These are phyloP conservation scores for Acacia concinna DNA, from an alignment of 331 rosid species.

Conservation along the genomic window DNA sequence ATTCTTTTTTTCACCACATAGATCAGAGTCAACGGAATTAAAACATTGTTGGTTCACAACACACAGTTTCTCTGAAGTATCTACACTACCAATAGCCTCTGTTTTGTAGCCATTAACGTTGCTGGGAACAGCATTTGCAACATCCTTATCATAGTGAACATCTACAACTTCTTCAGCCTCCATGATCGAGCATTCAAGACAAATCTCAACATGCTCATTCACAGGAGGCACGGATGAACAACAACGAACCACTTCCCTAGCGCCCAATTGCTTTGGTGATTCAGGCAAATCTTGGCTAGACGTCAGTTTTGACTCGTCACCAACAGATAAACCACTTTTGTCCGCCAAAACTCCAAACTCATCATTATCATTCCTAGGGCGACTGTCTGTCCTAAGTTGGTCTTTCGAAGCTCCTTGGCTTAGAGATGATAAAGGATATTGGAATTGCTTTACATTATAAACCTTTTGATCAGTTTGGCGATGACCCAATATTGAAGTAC, in stretches of 20 bases:
- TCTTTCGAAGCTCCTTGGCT: conserved; percentile 18
- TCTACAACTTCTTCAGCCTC: conserved; percentile 16
- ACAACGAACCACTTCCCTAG: neutral
- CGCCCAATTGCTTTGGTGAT: conserved; percentile 23
- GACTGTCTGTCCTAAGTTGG: conserved; percentile 7
- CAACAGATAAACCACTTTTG: conserved; percentile 17
- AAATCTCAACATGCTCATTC: conserved; percentile 18
- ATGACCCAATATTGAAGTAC: conserved; percentile 24
- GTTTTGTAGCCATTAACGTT: conserved; percentile 1
- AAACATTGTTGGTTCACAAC: conserved; percentile 22
- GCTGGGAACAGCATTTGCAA: conserved; percentile 14
- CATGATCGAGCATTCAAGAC: conserved; percentile 1
- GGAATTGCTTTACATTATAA: conserved; percentile 25
- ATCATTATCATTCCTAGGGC: conserved; percentile 5
- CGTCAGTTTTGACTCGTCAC: conserved; percentile 21
- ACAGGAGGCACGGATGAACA: conserved; percentile 26
- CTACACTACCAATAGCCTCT: conserved; percentile 14
- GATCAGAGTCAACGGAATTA: conserved; percentile 39
- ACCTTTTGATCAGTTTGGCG: conserved; percentile 34
- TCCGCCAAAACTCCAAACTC: conserved; percentile 19
- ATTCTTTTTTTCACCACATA: conserved; percentile 13
- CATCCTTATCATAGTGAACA: conserved; percentile 26
- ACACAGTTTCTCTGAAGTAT: conserved; percentile 15
- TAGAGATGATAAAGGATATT: conserved; percentile 30
- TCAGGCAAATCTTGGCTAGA: conserved; percentile 3